Evolutionary conservation across 768 basidiomycete genomes (phyloP).

Genomic region (Termitomyces sp.): DNA sequence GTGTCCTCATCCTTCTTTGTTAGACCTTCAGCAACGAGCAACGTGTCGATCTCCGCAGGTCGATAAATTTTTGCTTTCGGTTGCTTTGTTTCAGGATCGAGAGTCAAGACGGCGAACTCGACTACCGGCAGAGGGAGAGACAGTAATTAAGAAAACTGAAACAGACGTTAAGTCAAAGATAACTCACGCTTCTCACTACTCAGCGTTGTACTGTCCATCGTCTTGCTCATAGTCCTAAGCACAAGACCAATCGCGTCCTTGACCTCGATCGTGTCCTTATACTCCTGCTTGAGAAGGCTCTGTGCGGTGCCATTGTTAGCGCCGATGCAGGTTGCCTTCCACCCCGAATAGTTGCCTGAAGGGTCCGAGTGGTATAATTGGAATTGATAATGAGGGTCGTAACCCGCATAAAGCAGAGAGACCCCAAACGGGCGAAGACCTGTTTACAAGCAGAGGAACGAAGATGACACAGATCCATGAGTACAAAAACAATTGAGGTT

Average conservation of each 20-base stretch:
- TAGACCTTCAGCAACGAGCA: conserved; percentile 73
- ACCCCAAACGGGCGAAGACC: conserved; percentile 98
- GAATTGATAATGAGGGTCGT: conserved; percentile 93
- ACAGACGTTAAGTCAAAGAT: not conserved
- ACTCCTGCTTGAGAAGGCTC: conserved; percentile 94
- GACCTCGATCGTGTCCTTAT: conserved; percentile 89
- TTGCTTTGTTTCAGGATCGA: conserved; percentile 70
- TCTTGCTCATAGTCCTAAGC: conserved; percentile 96
- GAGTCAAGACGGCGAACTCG: conserved; percentile 91
- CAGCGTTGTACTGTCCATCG: conserved; percentile 97
- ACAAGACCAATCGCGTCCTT: conserved; percentile 92
- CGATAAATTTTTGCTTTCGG: conserved; percentile 91
- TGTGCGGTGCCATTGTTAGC: conserved; percentile 97
- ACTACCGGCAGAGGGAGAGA: conserved; percentile 40
- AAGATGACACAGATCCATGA: not conserved
- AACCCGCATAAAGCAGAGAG: conserved; percentile 93
- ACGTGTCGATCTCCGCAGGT: conserved; percentile 81
- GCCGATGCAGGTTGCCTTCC: conserved; percentile 99
- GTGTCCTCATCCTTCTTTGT: conserved; percentile 85
- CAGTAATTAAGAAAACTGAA: not conserved
- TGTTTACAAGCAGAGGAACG: conserved; percentile 20
- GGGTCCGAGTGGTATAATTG: conserved; percentile 99
- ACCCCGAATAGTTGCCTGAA: conserved; percentile 96
- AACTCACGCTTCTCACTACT: conserved; percentile 91
- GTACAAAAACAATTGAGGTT: not conserved